These are phyloP conservation scores for Trametes hirsuta DNA, from an alignment of 1,284 basidiomycete species.

Conservation along the genomic window DNA sequence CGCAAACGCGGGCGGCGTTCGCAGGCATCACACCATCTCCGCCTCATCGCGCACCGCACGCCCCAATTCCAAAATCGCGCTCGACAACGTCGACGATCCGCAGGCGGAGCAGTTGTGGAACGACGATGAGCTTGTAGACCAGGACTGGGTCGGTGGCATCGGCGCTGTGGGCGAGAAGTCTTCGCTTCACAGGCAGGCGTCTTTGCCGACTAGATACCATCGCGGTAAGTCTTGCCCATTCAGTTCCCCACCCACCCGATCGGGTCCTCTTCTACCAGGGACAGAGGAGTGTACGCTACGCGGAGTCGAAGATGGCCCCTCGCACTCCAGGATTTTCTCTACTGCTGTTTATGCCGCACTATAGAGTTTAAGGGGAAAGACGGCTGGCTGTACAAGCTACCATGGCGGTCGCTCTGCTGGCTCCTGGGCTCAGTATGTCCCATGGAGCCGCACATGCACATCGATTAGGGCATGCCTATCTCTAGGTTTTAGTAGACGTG, in stretches of 20 bases:
- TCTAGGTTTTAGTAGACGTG: too few species aligned
- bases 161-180: constrained; percentile 81
- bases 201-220: constrained; percentile 79
- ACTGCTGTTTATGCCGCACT: too few species aligned
- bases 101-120: constrained; percentile 66
- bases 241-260: constrained; percentile 8
- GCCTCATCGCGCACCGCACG: constrained; percentile 70
- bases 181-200: constrained; percentile 77
- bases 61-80: constrained; percentile 59
- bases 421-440: too few species aligned
- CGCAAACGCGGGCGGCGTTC: constrained; percentile 46
- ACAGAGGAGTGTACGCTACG: too few species aligned
- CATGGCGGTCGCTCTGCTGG: too few species aligned
- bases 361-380: too few species aligned
- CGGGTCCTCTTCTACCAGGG: not conserved
- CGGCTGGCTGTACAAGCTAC: too few species aligned
- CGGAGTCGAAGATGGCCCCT: too few species aligned
- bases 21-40: constrained; percentile 83
- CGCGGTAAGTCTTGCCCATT: constrained; percentile 53
- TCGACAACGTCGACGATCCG: constrained; percentile 61
- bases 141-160: constrained; percentile 78
- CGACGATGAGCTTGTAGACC: constrained; percentile 76
- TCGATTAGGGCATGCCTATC: too few species aligned
- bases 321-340: too few species aligned
- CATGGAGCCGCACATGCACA: too few species aligned